These are phyloP conservation scores for Lactarius pseudohatsudake DNA, from an alignment of 768 basidiomycete species.

Conservation along the genomic window DNA sequence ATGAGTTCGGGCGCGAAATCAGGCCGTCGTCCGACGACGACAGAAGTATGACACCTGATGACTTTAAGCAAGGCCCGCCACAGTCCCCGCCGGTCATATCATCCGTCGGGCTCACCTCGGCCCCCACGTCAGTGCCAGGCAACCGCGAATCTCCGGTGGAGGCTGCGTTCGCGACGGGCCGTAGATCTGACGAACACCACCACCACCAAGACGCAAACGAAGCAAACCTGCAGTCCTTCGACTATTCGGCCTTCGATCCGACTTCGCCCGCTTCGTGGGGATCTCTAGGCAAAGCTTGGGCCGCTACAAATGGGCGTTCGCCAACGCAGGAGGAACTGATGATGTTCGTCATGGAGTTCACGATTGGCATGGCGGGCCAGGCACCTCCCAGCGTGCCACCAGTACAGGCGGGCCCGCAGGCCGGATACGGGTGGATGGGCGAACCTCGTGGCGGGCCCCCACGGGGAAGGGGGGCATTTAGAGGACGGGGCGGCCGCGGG, in stretches of 20 bases:
- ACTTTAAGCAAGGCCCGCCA: conserved; percentile 18
- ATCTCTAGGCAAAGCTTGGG: conserved; percentile 77
- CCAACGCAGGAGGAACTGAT: conserved; percentile 78
- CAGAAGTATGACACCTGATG: conserved; percentile 13
- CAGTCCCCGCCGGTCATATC: conserved; percentile 25
- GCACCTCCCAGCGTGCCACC: neutral
- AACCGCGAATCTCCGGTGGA: conserved; percentile 10
- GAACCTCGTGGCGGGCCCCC: conserved; percentile 15
- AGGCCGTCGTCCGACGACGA: conserved; percentile 51
- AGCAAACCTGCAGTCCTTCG: conserved; percentile 62
- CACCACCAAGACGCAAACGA: conserved; percentile 8
- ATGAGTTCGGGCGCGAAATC: conserved; percentile 87
- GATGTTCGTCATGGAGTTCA: conserved; percentile 60
- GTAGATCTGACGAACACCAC: neutral
- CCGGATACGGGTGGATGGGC: conserved; percentile 21
- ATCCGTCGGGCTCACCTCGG: conserved; percentile 26
- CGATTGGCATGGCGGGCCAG: conserved; percentile 28
- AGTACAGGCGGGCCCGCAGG: conserved; percentile 15
- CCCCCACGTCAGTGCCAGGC: neutral
- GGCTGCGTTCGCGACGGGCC: neutral
- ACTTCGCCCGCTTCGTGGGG: conserved; percentile 76
- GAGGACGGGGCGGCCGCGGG: conserved; percentile 36
- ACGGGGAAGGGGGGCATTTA: conserved; percentile 40
- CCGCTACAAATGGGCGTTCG: conserved; percentile 59
- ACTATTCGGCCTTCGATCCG: conserved; percentile 70